Evolutionary conservation across 2,329 filamentous ascomycete genomes (phyloP), one percentile per base, ranked within the genome.

Genomic region (Cryphonectria nitschkei): DNA sequence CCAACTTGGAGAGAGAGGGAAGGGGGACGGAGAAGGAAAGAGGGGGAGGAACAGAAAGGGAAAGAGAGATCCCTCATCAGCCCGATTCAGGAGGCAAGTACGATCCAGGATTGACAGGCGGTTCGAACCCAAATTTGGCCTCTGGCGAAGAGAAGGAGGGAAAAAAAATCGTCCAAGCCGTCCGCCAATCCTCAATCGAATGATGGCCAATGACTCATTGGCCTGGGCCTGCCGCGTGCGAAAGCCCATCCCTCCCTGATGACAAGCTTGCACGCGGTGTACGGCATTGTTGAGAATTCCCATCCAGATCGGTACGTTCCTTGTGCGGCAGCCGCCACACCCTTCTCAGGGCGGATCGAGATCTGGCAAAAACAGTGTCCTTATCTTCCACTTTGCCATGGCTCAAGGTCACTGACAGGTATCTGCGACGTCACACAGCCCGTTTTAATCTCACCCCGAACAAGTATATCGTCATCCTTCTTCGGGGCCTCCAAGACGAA

Each of bases 261-360:
- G 37, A 58, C 62, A 66, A 56, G 52, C 39, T 58, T 54, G 68
- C 56, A 43, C 50, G 67, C 43, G 43, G 19, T 50, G 19, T 22
- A 50, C 43, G 46, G 46, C 62, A 66, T 71, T 71, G 67, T 39
- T 39, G 4, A 41, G 50, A 64, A 62, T 65, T 29, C 34, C 62
- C 62, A 60, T 69, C 46, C 22, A 50, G 46, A 19, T 50, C 67
- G 37, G 37, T 66, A 66, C 46, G 64, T 68, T 67, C 46, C 52
- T 50, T 63, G 26, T 62, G 58, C 64, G 34, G 41, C 70, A 37
- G 43, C 70, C 43, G n/a, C 29, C 63, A 19, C 29, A 41, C 19
- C 19, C 41, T 58, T 58, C 65, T 63, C 58, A 43, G 22, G 34
- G 56, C 29, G 71, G 68, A 72, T 72, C 71, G 71, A 72, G 71